Evolutionary conservation across 805 yeast genomes (phyloP).

Genomic region (Candida pini): DNA sequence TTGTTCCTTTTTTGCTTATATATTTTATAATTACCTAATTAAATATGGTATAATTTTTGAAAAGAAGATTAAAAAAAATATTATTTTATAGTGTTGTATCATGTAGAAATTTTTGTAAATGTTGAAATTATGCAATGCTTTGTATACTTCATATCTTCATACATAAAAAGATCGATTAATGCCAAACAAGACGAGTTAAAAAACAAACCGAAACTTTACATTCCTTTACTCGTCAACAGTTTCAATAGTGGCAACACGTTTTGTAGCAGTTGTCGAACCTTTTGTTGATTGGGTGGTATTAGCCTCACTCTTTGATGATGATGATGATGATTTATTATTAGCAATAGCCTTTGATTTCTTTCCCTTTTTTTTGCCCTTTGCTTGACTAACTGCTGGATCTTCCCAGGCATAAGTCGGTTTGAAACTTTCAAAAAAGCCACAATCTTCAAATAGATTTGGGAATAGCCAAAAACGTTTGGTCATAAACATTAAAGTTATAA

Average conservation of each 20-base stretch:
- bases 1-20: neutral
- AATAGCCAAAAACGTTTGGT: constrained; percentile 89
- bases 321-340: neutral
- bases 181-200: neutral
- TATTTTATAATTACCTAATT: constrained; percentile 1
- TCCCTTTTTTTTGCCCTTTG: constrained; percentile 8
- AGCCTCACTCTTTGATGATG: no score
- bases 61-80: neutral
- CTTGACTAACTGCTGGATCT: constrained; percentile 26
- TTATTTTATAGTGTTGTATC: neutral
- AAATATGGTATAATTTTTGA: neutral
- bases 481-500: constrained; percentile 49
- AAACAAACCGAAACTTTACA: neutral
- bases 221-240: constrained; percentile 13
- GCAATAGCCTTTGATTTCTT: neutral
- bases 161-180: neutral
- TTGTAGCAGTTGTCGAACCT: constrained; percentile 8
- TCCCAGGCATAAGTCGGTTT: constrained; percentile 84
- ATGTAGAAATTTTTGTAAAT: no score
- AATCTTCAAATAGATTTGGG: constrained; percentile 94
- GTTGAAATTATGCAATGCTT: neutral
- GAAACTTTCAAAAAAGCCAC: constrained; percentile 90
- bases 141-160: neutral
- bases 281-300: constrained; percentile 9
- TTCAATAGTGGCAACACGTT: constrained; percentile 24